Base-by-base conservation (phyloP, 148 eudicot species). In the Polygonum maritimum region DNA sequence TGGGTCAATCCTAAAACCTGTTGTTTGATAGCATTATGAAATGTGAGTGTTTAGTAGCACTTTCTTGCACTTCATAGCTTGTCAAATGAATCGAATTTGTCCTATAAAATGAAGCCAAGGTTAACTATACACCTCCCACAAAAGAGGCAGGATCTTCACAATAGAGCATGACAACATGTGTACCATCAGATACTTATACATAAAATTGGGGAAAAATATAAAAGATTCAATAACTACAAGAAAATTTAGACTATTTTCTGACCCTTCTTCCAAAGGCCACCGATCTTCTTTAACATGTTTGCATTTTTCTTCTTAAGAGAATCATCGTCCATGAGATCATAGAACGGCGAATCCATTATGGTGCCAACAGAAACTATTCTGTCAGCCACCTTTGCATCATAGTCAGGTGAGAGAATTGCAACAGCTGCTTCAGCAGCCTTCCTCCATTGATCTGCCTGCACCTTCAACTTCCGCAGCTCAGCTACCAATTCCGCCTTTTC, bases 391-490 rank as follows among this genome's bases (percentile, higher is more conserved):
- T 87, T 94, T 41, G 45, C 21, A 69, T 69, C 26, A 75, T 82
- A 80, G 10, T 88, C 89, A 0, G 84, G 75, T 0, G 96, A 85
- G 18, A 95, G 90, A 88, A 95, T 90, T 16, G 97, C 85, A 31
- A 97, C 90, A 74, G 99, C 99, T 26, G 97, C 96, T 79, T 95
- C 99, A 33, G 97, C 96, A 0, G 97, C 97, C 76, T 95, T 92
- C 77, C 94, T 88, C 94, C 96, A 92, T 78, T 95, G 97, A 73
- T 92, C 96, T 0, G 92, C 84, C 74, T 95, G 98, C 75, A 93
- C 97, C 74, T 91, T 91, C 69, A 93, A 70, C 73, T 83, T 87
- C 83, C 90, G 86, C 72, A 93, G 47, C 81, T 93, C 97, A 3
- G 92, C 85, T 77, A 89, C 98, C 70, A 93, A 82, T 45, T 87